Conservation (phyloP, 352 stramenopile genomes). For the Phytophthora pinifolia region DNA sequence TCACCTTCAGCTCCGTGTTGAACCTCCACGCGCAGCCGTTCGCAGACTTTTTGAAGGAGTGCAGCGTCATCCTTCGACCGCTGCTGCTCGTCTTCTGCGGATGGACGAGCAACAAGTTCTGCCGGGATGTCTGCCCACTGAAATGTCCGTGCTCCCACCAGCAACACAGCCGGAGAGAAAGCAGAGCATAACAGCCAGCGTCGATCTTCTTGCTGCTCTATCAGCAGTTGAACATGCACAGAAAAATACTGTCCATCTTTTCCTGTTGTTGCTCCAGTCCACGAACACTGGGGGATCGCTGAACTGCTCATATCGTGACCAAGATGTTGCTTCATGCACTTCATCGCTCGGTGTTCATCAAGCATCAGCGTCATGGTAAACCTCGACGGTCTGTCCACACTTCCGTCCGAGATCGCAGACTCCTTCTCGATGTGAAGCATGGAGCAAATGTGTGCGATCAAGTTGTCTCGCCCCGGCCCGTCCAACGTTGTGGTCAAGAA, state of each 20-base stretch:
- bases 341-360: slow-evolving; percentile 12
- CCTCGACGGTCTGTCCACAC: not conserved
- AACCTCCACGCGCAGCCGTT: slow-evolving; percentile 15
- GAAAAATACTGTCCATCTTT: slow-evolving; percentile 17
- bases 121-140: slow-evolving; percentile 16
- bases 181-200: slow-evolving; percentile 24
- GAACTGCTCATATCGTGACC: not conserved
- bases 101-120: slow-evolving; percentile 8
- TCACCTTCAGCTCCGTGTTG: not conserved
- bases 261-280: slow-evolving; percentile 11
- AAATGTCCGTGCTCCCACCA: slow-evolving; percentile 15
- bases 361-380: slow-evolving; percentile 18
- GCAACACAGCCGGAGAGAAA: slow-evolving; percentile 25
- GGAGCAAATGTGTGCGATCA: slow-evolving; percentile 47
- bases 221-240: slow-evolving; percentile 17
- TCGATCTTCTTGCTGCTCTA: not conserved
- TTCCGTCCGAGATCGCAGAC: slow-evolving; percentile 13
- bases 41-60: slow-evolving; percentile 20
- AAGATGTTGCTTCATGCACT: slow-evolving; percentile 14
- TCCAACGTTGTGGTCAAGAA: not conserved
- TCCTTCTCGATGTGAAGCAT: slow-evolving; percentile 35
- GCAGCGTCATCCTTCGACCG: not conserved
- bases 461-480: not conserved
- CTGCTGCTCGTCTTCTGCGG: not conserved
- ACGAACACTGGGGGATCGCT: slow-evolving; percentile 1